Evolutionary conservation across 2,329 filamentous ascomycete species (phyloP), one percentile per base, ranked within the genome.

Genomic region (Hypocreales sp.): DNA sequence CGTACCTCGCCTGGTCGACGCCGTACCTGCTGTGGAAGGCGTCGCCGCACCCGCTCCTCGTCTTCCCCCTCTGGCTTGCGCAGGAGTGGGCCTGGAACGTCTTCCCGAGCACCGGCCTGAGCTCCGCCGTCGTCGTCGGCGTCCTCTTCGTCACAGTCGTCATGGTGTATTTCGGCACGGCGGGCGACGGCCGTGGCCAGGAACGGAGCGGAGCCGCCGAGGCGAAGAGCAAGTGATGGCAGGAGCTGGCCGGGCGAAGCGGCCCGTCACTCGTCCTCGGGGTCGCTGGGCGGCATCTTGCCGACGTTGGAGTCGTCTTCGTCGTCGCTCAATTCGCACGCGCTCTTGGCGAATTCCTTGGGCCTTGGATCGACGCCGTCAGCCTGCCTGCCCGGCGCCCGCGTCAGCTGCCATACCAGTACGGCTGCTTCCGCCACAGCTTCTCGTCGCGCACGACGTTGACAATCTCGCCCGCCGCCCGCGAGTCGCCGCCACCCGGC

Each of bases 71-170:
- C 8, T 93, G 81, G 79, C 66, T 61, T 4, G 61, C 70, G 32
- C 86, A 94, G 52, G 86, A 94, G 51, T 86, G 79, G 75, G 82
- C 80, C 9, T 94, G 86, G 86, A 92, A 94, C 41, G 72, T 86
- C 8, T 94, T 79, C 47, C 86, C 86, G n/a, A 92, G 83, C 47
- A 72, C 67, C 5, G 44, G 54, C 17, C 32, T 45, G 25, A 72
- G 67, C 45, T 72, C 68, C 5, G 47, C 46, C 10, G 56, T 62
- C 11, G 86, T 84, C 7, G 79, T 98, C 10, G 63, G 62, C 15
- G 69, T 72, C 21, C 58, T 95, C 40, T 70, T 71, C 12, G 46
- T 68, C 9, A 79, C 79, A 11, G 72, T 87, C 2, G 56, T 57
- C 5, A 61, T 71, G 25, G 58, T 71, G 10, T 79, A 76, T 64